Evolutionary conservation across 495 filamentous ascomycete genomes (phyloP).

Genomic region (Articulospora tetracladia): DNA sequence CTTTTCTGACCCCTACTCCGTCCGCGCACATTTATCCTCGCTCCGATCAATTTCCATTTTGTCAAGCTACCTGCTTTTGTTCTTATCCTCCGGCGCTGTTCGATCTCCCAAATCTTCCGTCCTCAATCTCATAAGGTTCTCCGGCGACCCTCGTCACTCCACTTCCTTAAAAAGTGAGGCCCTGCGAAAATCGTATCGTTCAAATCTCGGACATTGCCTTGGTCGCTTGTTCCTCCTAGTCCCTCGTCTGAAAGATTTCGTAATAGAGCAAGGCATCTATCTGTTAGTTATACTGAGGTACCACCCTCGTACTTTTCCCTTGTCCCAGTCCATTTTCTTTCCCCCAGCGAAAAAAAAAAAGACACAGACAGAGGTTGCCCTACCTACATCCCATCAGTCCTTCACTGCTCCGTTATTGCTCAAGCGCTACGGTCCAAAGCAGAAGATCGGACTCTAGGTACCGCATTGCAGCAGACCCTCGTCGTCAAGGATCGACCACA

Average conservation of each 20-base stretch:
- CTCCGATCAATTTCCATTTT: slow-evolving; percentile 24
- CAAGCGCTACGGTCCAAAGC: slow-evolving; percentile 12
- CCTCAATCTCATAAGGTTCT: slow-evolving; percentile 21
- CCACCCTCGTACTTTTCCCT: slow-evolving; percentile 23
- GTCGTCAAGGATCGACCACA: slow-evolving; percentile 25
- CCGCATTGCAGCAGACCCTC: slow-evolving; percentile 23
- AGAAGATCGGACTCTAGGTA: slow-evolving; percentile 23
- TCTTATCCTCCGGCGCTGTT: slow-evolving; percentile 15
- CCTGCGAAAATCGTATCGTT: slow-evolving; percentile 14
- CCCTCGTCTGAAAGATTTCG: slow-evolving; percentile 19
- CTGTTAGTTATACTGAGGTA: slow-evolving; percentile 27
- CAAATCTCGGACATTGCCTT: slow-evolving; percentile 22
- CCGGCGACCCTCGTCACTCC: slow-evolving; percentile 22
- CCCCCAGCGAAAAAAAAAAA: not conserved
- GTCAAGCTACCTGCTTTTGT: slow-evolving; percentile 6
- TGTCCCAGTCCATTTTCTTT: slow-evolving; percentile 7
- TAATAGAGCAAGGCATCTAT: slow-evolving; percentile 28
- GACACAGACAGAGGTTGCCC: not conserved
- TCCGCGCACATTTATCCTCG: slow-evolving; percentile 20
- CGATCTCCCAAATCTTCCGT: not conserved
- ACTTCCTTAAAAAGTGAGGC: slow-evolving; percentile 10
- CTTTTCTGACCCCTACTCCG: not conserved
- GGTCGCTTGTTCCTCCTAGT: slow-evolving; percentile 17
- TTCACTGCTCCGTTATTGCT: slow-evolving; percentile 13
- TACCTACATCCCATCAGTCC: not conserved